Base-by-base conservation (phyloP, 345 rosid species). In the Eutrema yunnanense region DNA sequence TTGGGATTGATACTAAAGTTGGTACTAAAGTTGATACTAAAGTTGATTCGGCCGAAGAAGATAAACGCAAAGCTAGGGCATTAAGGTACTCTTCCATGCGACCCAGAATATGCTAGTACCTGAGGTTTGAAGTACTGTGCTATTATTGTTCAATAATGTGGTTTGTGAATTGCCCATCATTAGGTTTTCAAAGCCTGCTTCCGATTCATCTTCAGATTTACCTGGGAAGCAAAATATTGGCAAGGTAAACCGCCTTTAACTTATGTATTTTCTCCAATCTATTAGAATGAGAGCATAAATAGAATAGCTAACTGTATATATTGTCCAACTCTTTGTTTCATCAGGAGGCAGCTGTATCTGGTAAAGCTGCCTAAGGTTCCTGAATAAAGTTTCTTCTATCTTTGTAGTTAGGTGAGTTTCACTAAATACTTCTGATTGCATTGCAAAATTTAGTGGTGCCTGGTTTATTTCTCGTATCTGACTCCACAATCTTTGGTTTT, bases 21-120 rank as follows among this genome's bases (percentile, higher is more conserved):
- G 16, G 16, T 16, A 16, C 16, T 16, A 16, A 16, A 16, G 16
- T 16, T 16, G 16, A 16, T 16, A 16, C 16, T 16, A 16, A 16
- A 16, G 68, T 65, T 65, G 92, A 87, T 81, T 42, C 85, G 0
- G 76, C 78, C 73, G 97, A 86, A 67, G 97, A 88, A 66, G 93
- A 89, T 36, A 94, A 88, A 60, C 87, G 87, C 72, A 87, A 91
- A 78, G 96, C 92, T 36, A 86, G 93, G 83, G 92, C 96, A 2
- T 42, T 85, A 32, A 90, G 97, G 98, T 94, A 63, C 41, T 48
- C 67, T 12, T 61, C 33, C 3, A 49, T 56, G 60, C 50, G 60
- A 36, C 47, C 37, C 33, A 51, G 2, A 12, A 34, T 73, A 5
- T 61, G 5, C 50, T 69, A 26, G 33, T 29, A 22, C 27, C 16